These are phyloP conservation scores for Hyaloscypha hepaticicola DNA, from an alignment of 495 filamentous ascomycete species.

Conservation along the genomic window DNA sequence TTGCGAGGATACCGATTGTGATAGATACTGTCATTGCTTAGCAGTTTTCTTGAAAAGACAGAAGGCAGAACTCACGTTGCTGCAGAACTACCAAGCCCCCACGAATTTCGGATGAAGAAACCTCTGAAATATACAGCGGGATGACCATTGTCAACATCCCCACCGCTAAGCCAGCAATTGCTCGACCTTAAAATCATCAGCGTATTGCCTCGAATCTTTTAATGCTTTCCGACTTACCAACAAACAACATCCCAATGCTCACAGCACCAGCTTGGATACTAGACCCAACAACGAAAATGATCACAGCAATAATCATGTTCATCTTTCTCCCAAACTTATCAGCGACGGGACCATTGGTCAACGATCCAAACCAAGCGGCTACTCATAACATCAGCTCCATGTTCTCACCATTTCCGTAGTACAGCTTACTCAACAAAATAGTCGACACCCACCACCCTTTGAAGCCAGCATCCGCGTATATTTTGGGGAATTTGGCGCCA, in stretches of 20 bases:
- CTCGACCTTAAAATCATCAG: conserved; percentile 15
- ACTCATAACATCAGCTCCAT: background rate
- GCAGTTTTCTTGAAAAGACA: background rate
- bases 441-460: conserved; percentile 33
- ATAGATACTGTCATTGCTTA: conserved; percentile 1
- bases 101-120: conserved; percentile 31
- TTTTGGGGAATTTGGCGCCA: conserved; percentile 27
- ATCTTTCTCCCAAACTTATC: conserved; percentile 32
- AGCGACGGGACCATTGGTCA: conserved; percentile 34
- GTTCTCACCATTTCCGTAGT: background rate
- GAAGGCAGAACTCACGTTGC: conserved; percentile 6
- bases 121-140: conserved; percentile 32
- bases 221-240: conserved; percentile 7
- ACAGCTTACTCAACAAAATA: conserved; percentile 8
- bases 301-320: conserved; percentile 30
- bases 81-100: conserved; percentile 28
- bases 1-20: conserved; percentile 31
- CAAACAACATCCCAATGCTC: conserved; percentile 42
- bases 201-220: background rate
- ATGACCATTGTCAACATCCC: conserved; percentile 25
- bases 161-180: conserved; percentile 28
- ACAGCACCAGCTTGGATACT: conserved; percentile 43
- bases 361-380: conserved; percentile 32
- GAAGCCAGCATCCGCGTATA: conserved; percentile 25
- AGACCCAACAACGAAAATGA: conserved; percentile 36